Evolutionary conservation across 2,329 filamentous ascomycete genomes (phyloP).

Genomic region (Blumeria hordei): DNA sequence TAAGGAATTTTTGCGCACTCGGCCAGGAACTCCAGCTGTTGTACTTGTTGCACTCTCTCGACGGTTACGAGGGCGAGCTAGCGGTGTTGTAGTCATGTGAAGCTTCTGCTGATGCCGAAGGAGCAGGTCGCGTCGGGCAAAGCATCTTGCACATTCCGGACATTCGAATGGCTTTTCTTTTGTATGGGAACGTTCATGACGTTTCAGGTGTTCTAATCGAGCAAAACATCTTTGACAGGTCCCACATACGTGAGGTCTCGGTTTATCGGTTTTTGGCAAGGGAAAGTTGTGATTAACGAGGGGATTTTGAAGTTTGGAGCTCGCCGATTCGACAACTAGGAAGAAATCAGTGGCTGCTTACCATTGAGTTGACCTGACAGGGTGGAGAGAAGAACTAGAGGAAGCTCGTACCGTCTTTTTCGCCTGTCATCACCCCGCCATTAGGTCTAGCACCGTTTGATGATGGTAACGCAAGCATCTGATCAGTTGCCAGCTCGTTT

Average conservation of each 20-base stretch:
- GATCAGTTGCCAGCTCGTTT: too few species aligned
- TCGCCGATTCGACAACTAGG: constrained; percentile 4
- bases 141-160: constrained; percentile 80
- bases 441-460: neutral
- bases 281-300: constrained; percentile 23
- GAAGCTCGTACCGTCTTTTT: constrained; percentile 2
- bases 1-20: constrained; percentile 82
- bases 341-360: constrained; percentile 1
- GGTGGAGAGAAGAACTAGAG: constrained; percentile 3
- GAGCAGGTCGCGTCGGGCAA: constrained; percentile 76
- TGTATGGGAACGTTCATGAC: constrained; percentile 91
- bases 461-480: neutral
- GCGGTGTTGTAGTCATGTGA: constrained; percentile 76
- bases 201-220: constrained; percentile 83
- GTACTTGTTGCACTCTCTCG: constrained; percentile 67
- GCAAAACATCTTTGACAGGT: constrained; percentile 88
- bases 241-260: constrained; percentile 74
- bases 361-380: too few species aligned
- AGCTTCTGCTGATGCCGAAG: constrained; percentile 95
- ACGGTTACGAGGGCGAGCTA: constrained; percentile 64
- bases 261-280: constrained; percentile 90
- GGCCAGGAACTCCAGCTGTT: constrained; percentile 32
- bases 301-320: constrained; percentile 7
- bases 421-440: neutral
- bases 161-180: constrained; percentile 97